phyloP scores from a whole-genome alignment of 257 asterid genomes.

The Linaria vulgaris region DNA sequence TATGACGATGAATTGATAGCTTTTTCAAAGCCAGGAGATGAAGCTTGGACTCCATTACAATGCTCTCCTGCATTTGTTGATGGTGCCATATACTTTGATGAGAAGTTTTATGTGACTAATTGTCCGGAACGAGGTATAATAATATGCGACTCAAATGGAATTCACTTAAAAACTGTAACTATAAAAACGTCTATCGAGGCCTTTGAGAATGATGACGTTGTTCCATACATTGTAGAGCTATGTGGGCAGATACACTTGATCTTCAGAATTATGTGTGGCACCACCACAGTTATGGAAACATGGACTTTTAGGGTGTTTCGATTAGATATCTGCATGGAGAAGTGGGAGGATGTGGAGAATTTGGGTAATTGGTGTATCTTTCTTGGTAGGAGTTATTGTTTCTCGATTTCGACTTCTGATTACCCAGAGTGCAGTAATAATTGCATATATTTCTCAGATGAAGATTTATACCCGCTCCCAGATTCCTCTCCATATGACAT shows the following conservation, averaged over 20 bases:
- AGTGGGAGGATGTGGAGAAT: conserved; percentile 28
- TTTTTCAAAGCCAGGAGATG: conserved; percentile 25
- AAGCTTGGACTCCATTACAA: conserved; percentile 31
- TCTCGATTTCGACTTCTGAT: conserved; percentile 23
- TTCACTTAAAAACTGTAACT: conserved; percentile 24
- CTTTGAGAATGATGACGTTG: conserved; percentile 14
- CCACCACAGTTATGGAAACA: conserved; percentile 11
- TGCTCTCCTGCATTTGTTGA: conserved; percentile 11
- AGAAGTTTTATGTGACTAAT: conserved; percentile 24
- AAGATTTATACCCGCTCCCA: background rate
- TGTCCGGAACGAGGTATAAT: conserved; percentile 21
- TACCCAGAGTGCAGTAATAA: conserved; percentile 31
- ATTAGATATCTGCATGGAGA: conserved; percentile 18
- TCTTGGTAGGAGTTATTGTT: conserved; percentile 25
- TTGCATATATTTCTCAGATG: conserved; percentile 35
- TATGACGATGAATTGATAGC: conserved; percentile 29
- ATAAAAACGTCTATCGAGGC: conserved; percentile 5
- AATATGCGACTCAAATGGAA: conserved; percentile 20
- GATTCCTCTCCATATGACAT: conserved; percentile 19
- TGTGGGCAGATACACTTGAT: conserved; percentile 21
- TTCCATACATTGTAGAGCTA: conserved; percentile 28
- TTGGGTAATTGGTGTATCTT: conserved; percentile 34
- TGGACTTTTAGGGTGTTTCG: conserved; percentile 20
- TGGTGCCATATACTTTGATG: conserved; percentile 27
- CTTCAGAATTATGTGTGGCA: conserved; percentile 21